Conservation (phyloP, 148 eudicot genomes). For the Limonium bicolor region DNA sequence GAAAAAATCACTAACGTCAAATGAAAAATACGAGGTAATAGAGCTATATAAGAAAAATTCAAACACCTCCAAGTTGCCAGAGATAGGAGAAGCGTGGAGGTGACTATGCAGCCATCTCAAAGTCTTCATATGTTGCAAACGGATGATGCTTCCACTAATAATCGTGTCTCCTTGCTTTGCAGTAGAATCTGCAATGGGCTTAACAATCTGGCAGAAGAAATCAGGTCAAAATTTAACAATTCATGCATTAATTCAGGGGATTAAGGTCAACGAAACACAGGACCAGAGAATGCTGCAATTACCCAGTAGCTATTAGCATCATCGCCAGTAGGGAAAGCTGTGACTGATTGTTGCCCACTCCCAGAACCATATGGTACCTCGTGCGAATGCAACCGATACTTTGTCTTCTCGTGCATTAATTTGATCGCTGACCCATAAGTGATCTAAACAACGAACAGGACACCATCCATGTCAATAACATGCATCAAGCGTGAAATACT, state of each 20-base stretch:
- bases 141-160: conserved; percentile 46
- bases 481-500: too few relatives aligned
- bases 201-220: conserved; percentile 40
- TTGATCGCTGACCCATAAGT: conserved; percentile 82
- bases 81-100: conserved; percentile 87
- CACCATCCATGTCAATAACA: neutral
- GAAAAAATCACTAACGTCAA: too few relatives aligned
- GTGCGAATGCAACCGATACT: conserved; percentile 73
- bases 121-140: conserved; percentile 86
- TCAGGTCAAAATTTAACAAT: neutral
- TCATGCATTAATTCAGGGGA: too few relatives aligned
- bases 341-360: conserved; percentile 97
- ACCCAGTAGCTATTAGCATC: conserved; percentile 98
- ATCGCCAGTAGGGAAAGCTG: conserved; percentile 82
- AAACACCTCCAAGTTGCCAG: conserved; percentile 84
- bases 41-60: too few relatives aligned
- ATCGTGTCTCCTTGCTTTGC: conserved; percentile 72
- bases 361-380: conserved; percentile 98
- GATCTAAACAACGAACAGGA: conserved; percentile 27
- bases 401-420: conserved; percentile 84
- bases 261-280: neutral
- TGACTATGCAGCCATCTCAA: conserved; percentile 93
- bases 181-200: conserved; percentile 42
- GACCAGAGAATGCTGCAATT: neutral
- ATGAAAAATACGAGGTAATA: too few relatives aligned